These are phyloP conservation scores for Selaginella moellendorffii DNA, from an alignment of 75 land plant species.

Conservation along the genomic window DNA sequence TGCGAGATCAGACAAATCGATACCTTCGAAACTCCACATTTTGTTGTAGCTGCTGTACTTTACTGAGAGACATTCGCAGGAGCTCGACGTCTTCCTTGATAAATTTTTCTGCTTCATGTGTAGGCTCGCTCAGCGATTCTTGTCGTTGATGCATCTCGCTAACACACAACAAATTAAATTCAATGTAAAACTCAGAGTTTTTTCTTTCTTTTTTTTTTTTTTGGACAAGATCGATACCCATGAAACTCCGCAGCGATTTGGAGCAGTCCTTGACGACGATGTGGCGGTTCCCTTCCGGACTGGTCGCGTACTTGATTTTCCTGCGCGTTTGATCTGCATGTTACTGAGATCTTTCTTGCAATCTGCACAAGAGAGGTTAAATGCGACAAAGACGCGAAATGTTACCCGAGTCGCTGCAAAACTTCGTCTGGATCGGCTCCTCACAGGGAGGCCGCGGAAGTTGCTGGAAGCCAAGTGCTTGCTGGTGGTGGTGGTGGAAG, in stretches of 20 bases:
- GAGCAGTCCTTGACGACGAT: neutral
- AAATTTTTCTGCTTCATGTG: no score
- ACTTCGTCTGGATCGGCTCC: no score
- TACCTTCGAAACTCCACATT: no score
- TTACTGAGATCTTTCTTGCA: no score
- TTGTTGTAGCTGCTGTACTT: no score
- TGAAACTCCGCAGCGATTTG: conserved; percentile 22
- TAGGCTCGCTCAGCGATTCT: no score
- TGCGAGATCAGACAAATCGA: no score
- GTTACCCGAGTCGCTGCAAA: neutral
- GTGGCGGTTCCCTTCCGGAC: neutral
- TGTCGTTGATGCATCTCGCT: no score
- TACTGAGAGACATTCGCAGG: no score
- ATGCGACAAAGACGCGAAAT: neutral
- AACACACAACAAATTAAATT: neutral
- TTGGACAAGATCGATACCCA: conserved; percentile 35
- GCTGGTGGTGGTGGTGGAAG: no score
- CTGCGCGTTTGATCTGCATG: neutral
- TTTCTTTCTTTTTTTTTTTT: conserved; percentile 7
- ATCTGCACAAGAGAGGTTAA: neutral
- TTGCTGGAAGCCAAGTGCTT: neutral
- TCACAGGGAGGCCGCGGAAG: neutral
- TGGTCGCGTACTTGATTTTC: neutral
- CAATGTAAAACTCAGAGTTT: no score
- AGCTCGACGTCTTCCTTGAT: no score